A percentile compares a stretch with the other conserved stretches of the same genome.
Conservation (phyloP, 495 filamentous ascomycete species). For the Evansstolkia leycettana region DNA sequence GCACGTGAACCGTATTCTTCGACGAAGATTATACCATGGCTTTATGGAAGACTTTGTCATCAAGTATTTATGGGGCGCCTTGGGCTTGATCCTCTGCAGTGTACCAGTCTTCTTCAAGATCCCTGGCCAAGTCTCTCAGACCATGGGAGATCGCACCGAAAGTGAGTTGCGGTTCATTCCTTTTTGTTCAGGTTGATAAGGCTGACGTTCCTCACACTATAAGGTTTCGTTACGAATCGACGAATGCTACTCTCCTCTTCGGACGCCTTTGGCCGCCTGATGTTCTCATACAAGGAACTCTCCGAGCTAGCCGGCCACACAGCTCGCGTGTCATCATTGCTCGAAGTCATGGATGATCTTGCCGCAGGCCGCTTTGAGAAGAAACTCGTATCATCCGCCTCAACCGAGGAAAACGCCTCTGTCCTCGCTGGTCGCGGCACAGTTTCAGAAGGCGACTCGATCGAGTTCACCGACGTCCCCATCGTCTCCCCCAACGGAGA, state of each 20-base stretch:
- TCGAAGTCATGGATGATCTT: slow-evolving; percentile 93
- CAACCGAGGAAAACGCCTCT: slow-evolving; percentile 61
- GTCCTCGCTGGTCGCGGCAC: slow-evolving; percentile 69
- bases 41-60: slow-evolving; percentile 99
- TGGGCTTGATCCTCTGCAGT: slow-evolving; percentile 89
- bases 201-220: background rate
- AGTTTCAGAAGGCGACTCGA: slow-evolving; percentile 65
- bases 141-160: slow-evolving; percentile 85
- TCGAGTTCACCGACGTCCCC: slow-evolving; percentile 84
- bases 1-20: slow-evolving; percentile 91
- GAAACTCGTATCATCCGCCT: slow-evolving; percentile 82
- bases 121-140: slow-evolving; percentile 58
- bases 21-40: slow-evolving; percentile 82
- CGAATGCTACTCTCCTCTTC: slow-evolving; percentile 83
- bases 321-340: slow-evolving; percentile 71
- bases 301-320: slow-evolving; percentile 93
- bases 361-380: slow-evolving; percentile 83
- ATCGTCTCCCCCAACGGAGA: slow-evolving; percentile 96
- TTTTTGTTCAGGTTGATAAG: background rate
- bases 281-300: slow-evolving; percentile 98
- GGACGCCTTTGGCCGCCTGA: slow-evolving; percentile 89
- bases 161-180: slow-evolving; percentile 34
- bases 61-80: slow-evolving; percentile 97
- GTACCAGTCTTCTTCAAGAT: slow-evolving; percentile 93
- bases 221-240: slow-evolving; percentile 84